Percentiles rank a stretch among this genome's conserved stretches.
Evolutionary conservation across 192 early-diverging fungal genomes (phyloP).

Genomic region (Dispira parvispora): DNA sequence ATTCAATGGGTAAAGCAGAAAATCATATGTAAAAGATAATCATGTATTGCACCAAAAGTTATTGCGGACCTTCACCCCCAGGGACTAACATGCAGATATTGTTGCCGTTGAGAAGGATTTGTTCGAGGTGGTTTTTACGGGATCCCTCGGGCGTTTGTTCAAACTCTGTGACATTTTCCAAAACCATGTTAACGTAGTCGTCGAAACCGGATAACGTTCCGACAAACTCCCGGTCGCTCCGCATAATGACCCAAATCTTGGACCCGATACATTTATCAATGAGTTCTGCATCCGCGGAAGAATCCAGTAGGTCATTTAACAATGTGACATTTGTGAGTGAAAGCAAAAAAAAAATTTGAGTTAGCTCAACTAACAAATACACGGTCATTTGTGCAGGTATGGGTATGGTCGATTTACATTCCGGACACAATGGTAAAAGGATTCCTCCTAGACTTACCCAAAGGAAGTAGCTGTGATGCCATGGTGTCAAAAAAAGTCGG

Average conservation of each 20-base stretch:
- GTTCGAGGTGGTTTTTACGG: slow-evolving; percentile 59
- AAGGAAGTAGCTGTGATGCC: slow-evolving; percentile 29
- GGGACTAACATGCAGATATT: slow-evolving; percentile 82
- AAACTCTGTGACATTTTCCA: slow-evolving; percentile 90
- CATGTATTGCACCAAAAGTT: not conserved
- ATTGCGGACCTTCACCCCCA: slow-evolving; percentile 2
- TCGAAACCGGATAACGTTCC: slow-evolving; percentile 96
- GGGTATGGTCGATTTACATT: not conserved
- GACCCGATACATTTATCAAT: slow-evolving; percentile 98
- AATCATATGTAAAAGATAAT: too few relatives aligned
- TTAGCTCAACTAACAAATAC: not conserved
- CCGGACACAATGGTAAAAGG: not conserved
- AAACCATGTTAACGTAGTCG: slow-evolving; percentile 98
- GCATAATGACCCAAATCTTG: slow-evolving; percentile 96
- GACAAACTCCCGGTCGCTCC: slow-evolving; percentile 90
- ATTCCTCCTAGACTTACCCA: slow-evolving; percentile 16
- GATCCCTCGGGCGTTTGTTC: slow-evolving; percentile 53
- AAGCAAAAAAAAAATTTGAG: not conserved
- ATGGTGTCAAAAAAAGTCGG: slow-evolving; percentile 13
- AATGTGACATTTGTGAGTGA: not conserved
- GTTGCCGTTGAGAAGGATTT: slow-evolving; percentile 92
- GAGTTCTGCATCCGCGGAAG: slow-evolving; percentile 43
- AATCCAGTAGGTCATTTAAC: not conserved
- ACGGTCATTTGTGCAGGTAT: not conserved
- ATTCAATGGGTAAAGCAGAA: too few relatives aligned